Evolutionary conservation across 352 stramenopile genomes (phyloP).

Genomic region (Aphanomyces astaci): DNA sequence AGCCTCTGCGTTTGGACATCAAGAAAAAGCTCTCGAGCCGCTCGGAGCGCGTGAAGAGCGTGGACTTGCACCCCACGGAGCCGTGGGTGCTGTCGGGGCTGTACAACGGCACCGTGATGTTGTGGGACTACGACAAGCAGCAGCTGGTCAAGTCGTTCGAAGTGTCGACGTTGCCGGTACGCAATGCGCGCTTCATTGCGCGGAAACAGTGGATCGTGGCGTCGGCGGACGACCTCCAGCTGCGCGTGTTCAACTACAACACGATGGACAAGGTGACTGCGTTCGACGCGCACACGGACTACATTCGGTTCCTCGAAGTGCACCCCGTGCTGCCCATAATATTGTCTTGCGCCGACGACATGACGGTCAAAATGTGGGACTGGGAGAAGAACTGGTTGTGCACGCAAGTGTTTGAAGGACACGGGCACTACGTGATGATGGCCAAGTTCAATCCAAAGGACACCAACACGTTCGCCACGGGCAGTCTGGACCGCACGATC

Average conservation of each 20-base stretch:
- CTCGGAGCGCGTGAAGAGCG: constrained; percentile 97
- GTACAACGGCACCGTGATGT: constrained; percentile 97
- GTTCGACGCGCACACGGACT: constrained; percentile 98
- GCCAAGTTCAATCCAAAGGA: constrained; percentile 99
- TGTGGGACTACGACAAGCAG: constrained; percentile 97
- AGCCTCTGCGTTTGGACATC: constrained; percentile 76
- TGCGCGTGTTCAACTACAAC: constrained; percentile 99
- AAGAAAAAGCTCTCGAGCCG: constrained; percentile 92
- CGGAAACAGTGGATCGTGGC: constrained; percentile 97
- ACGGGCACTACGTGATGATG: constrained; percentile 99
- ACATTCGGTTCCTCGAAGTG: constrained; percentile 96
- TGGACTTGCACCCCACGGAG: constrained; percentile 97
- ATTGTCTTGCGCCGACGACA: constrained; percentile 96
- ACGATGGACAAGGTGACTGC: constrained; percentile 95
- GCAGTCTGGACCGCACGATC: constrained; percentile 95
- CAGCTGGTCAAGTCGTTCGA: constrained; percentile 97
- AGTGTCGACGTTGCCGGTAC: constrained; percentile 92
- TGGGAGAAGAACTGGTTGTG: constrained; percentile 86
- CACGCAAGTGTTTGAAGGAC: constrained; percentile 83
- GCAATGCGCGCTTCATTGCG: constrained; percentile 90
- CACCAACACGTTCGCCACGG: constrained; percentile 97
- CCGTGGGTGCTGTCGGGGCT: constrained; percentile 96
- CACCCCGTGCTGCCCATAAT: constrained; percentile 96
- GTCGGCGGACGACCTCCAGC: constrained; percentile 93
- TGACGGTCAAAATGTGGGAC: constrained; percentile 99